Evolutionary conservation across 139 green algal genomes (phyloP), one percentile per base, ranked within the genome.

Genomic region (Chlorella vulgaris): DNA sequence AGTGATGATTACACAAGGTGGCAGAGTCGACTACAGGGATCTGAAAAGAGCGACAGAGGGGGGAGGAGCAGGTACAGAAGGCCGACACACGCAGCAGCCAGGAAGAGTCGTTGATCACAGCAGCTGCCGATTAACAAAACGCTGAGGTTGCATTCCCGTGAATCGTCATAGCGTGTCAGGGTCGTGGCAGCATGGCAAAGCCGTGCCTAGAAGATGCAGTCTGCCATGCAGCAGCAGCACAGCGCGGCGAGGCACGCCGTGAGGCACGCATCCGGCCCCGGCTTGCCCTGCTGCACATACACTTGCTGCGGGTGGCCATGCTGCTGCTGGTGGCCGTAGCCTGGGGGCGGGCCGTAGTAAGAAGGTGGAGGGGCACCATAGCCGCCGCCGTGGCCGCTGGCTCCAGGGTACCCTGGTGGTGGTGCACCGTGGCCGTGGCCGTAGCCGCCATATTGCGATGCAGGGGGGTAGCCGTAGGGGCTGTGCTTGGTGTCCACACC

Each of bases 281-380:
- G 69, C 28, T 40, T 62, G 69, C 42, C 21, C 70, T 78, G 70
- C 51, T 79, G 70, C 70, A 65, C 47, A 18, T 65, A 58, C 43
- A 78, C 47, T 31, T 78, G 73, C 51, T 79, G 73, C 35, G 36
- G 73, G 4, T 35, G 70, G 2, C 22, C 18, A 5, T 21, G 22
- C 69, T 77, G 69, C 69, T 77, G 71, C 4, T 67, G 40, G 0
- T 26, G 24, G 7, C 0, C 2, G 33, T 69, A 79, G 10, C 73
- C 73, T 0, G 73, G 73, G 2, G 74, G 82, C 2, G 82, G 74
- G 4, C 73, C 73, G 35, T 86, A 86, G 65, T 86, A 86, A 38
- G 24, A 50, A 29, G 58, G 58, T 26, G 81, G 74, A 0, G 81
- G 40, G 3, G 58, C 60, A 7, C 81, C 74, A 53, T 78, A 82